Evolutionary conservation across 2,329 filamentous ascomycete genomes (phyloP).

Genomic region (Diaporthe amygdali): DNA sequence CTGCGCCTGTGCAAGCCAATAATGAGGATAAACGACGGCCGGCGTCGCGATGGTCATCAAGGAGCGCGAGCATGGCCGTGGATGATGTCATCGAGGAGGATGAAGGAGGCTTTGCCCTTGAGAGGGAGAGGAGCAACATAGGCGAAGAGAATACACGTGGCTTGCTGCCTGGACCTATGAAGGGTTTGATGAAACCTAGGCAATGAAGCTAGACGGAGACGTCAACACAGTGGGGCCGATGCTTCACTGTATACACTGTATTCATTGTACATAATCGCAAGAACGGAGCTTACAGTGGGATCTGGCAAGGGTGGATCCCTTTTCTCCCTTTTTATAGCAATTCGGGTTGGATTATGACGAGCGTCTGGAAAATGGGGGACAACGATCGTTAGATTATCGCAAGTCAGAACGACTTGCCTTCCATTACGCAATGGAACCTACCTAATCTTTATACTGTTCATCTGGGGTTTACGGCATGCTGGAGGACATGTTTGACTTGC

Average conservation of each 20-base stretch:
- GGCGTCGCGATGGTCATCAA: conserved; percentile 23
- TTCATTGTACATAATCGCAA: background rate
- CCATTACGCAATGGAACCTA: conserved; percentile 6
- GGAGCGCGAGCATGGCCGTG: conserved; percentile 25
- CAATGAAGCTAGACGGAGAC: background rate
- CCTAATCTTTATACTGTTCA: background rate
- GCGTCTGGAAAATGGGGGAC: background rate
- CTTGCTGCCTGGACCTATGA: background rate
- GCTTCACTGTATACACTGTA: background rate
- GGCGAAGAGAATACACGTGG: conserved; percentile 12
- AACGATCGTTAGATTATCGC: conserved; percentile 8
- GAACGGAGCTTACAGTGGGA: too few species aligned
- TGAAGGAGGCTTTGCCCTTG: conserved; percentile 2
- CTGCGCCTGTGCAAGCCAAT: conserved; percentile 30
- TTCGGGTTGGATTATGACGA: background rate
- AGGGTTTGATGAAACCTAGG: background rate
- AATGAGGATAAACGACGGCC: conserved; percentile 29
- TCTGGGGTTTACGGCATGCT: background rate
- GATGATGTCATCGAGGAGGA: conserved; percentile 30
- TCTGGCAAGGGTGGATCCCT: background rate
- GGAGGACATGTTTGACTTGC: background rate
- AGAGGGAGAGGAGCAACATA: background rate
- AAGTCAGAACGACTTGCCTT: background rate
- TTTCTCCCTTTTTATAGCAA: background rate
- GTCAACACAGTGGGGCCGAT: background rate